These are phyloP conservation scores for Syncephalastrum contaminatum DNA, from an alignment of 371 early-diverging fungal species.

Conservation along the genomic window DNA sequence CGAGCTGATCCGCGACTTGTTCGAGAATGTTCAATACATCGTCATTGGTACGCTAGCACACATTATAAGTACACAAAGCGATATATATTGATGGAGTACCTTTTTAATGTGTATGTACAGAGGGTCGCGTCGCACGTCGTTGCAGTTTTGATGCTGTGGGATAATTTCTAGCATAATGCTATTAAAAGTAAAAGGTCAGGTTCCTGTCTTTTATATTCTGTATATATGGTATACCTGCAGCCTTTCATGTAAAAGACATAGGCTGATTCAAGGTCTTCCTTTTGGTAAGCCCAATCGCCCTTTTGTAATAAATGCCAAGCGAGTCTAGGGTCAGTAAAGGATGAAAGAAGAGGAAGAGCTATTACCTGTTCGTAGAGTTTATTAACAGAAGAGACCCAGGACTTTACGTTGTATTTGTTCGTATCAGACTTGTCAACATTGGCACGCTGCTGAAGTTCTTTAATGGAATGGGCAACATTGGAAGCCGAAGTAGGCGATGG, in stretches of 20 bases:
- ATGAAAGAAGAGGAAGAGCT: neutral
- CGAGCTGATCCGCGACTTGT: constrained; percentile 12
- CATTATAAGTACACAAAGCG: constrained; percentile 13
- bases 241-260: constrained; percentile 48
- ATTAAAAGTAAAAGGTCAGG: neutral
- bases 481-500: no score
- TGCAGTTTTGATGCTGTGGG: constrained; percentile 40
- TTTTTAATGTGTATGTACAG: constrained; percentile 42
- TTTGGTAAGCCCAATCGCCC: constrained; percentile 29
- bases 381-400: constrained; percentile 13
- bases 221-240: constrained; percentile 32
- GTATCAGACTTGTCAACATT: constrained; percentile 14
- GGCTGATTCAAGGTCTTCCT: constrained; percentile 43
- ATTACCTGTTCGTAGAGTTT: constrained; percentile 19
- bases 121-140: constrained; percentile 32
- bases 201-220: no score
- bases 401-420: constrained; percentile 15
- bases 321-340: neutral
- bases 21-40: constrained; percentile 26
- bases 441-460: constrained; percentile 15
- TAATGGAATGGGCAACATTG: no score
- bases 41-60: constrained; percentile 30
- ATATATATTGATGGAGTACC: constrained; percentile 23
- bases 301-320: constrained; percentile 5
- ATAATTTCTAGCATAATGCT: constrained; percentile 62